Base-by-base conservation (phyloP, 805 yeast genomes). In the Pichia cephalocereana region DNA sequence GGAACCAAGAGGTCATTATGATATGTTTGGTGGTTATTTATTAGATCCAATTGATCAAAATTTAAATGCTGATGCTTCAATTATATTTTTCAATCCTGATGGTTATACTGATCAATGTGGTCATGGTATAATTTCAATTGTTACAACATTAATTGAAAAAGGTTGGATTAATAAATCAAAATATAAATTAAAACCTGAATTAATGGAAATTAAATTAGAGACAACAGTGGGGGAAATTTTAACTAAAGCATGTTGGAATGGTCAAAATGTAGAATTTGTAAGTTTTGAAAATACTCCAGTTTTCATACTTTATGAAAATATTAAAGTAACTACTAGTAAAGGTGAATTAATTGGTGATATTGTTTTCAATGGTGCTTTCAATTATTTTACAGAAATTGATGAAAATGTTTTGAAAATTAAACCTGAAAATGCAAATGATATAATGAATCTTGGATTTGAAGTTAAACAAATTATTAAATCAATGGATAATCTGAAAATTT, bases 71-170 rank as follows among this genome's bases (percentile, higher is more conserved):
- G 62, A 60, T 49, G 55, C 58, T 23, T 62, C 60, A 1, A 56
- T 54, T 6, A 49, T 61, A 8, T 61, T 61, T 42, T 45, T 57
- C 37, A 60, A 61, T 41, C 60, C 61, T 1, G 54, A 56, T 38
- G 63, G 64, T 5, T 59, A 59, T 40, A 59, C 61, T 6, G 63
- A 60, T 42, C 63, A 59, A 43, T 60, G 64, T 49, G 64, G 64
- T 3, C 64, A 60, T 49, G 64, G 64, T 2, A 54, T 57, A 47
- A 57, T 60, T 31, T 57, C 63, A 7, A 51, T 52, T 26, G 58
- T 57, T 4, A 55, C 63, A 2, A 51, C 57, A 15, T 32, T 57
- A 12, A 46, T 61, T 17, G 45, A 49, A 32, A 17, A 57, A 43
- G 52, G 55, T 2, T 49, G 59, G 56, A 44, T 58, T 7, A 56